Conservation (phyloP, 2,329 filamentous ascomycete species). For the Pseudogymnoascus sp. region DNA sequence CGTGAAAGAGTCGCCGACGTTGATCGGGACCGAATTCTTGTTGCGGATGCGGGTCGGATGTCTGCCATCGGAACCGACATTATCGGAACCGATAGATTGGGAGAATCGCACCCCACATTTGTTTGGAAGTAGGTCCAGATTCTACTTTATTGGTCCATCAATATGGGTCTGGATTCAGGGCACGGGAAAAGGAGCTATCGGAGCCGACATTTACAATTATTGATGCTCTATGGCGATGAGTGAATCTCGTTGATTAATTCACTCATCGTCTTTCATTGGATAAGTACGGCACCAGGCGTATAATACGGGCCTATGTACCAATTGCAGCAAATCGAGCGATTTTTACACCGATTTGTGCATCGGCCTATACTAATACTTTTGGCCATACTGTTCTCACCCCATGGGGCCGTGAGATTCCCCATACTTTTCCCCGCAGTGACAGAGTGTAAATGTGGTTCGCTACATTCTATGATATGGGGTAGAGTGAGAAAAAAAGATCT, state of each 20-base stretch:
- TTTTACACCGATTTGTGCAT: not conserved
- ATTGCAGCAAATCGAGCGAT: not conserved
- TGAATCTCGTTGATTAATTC: not conserved
- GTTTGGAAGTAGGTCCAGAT: not conserved
- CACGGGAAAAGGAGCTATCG: not conserved
- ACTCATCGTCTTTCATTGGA: not conserved
- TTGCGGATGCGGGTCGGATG: not conserved
- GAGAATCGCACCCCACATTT: not conserved
- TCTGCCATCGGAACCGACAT: not conserved
- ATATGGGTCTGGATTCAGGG: not conserved
- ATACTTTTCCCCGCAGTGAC: not conserved
- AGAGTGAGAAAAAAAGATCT: not conserved
- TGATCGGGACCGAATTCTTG: not conserved
- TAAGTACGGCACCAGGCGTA: not conserved
- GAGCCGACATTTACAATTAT: not conserved
- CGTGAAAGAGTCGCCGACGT: not conserved
- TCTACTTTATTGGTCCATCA: not conserved
- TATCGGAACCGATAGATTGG: not conserved
- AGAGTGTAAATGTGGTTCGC: not conserved
- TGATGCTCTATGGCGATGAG: not conserved
- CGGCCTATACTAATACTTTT: not conserved
- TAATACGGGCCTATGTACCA: not conserved
- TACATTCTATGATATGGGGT: not conserved
- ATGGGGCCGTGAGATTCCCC: not conserved
- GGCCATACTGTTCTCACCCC: not conserved